Base-by-base conservation (phyloP, 2,329 filamentous ascomycete genomes). In the Alternaria dauci region DNA sequence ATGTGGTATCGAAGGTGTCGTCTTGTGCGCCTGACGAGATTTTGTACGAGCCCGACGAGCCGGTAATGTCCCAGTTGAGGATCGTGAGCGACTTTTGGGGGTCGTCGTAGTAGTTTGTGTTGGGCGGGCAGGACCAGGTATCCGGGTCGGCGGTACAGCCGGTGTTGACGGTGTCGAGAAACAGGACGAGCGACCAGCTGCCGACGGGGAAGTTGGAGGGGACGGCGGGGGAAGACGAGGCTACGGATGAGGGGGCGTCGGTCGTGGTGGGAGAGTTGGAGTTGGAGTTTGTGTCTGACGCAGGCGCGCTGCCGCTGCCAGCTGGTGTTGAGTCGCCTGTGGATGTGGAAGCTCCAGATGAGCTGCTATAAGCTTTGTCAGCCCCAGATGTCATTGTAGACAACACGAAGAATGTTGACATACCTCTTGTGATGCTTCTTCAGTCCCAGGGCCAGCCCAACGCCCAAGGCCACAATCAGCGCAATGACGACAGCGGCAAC, bases 101-200 rank as follows among this genome's bases (percentile, higher is more conserved):
- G 14, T 80, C 75, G 16, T 78, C 66, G 47, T 79, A 76, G 76
- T 86, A 88, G 30, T 81, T 81, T 3, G 76, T 79, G 69, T 84
- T 86, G 1, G 88, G 87, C 61, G 84, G 86, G 79, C 89, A 91
- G 55, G 81, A 81, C 87, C 88, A 91, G 1, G 87, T 87, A 5
- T 81, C 77, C 0, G 84, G 65, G 66, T 86, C 84, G 14, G 85
- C 82, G 1, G 87, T 88, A 76, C 89, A 91, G 50, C 81, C 81
- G 7, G 86, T 84, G 16, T 79, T 77, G 2, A 84, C 77, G 5
- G 80, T 84, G 51, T 82, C 80, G 39, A 91, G 84, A 59, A 84
- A 85, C 23, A 87, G 87, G 7, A 84, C 80, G 66, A 91, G 81
- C 38, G 85, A 81, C 74, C 87, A 91, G n/a, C 85, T 83, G 6